Evolutionary conservation across 768 basidiomycete genomes (phyloP).

Genomic region (Agrocybe pediades): DNA sequence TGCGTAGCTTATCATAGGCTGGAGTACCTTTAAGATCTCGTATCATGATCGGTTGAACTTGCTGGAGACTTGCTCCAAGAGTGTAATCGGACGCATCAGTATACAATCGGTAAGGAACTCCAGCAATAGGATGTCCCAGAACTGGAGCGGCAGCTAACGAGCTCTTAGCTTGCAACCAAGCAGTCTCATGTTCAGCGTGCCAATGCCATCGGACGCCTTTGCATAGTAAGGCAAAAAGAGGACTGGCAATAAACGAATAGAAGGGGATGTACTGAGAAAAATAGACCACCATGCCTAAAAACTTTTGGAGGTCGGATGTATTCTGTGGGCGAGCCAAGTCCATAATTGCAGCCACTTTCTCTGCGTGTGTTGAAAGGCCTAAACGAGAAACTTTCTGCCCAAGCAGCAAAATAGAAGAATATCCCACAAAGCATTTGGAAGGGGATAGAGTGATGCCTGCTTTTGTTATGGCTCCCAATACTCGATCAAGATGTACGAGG

Average conservation of each 20-base stretch:
- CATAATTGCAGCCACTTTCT: conserved; percentile 34
- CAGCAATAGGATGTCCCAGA: background rate
- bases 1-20: conserved; percentile 22
- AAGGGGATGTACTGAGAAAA: conserved; percentile 2
- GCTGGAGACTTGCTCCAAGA: conserved; percentile 28
- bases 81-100: conserved; percentile 35
- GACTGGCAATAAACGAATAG: background rate
- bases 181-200: background rate
- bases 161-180: background rate
- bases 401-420: conserved; percentile 24
- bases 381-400: too few species aligned
- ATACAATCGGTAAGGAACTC: conserved; percentile 33
- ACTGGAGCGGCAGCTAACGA: background rate
- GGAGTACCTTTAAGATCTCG: conserved; percentile 28
- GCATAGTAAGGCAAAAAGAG: background rate
- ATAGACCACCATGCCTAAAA: conserved; percentile 4
- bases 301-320: conserved; percentile 25
- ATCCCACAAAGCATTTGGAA: conserved; percentile 31
- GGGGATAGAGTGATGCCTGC: conserved; percentile 32
- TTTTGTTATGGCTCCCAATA: conserved; percentile 25
- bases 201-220: conserved; percentile 3
- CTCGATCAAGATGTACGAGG: conserved; percentile 26
- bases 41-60: conserved; percentile 30
- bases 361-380: conserved; percentile 34
- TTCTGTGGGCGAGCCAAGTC: conserved; percentile 24